Conservation (phyloP, 192 early-diverging fungal species). For the Backusella circina region DNA sequence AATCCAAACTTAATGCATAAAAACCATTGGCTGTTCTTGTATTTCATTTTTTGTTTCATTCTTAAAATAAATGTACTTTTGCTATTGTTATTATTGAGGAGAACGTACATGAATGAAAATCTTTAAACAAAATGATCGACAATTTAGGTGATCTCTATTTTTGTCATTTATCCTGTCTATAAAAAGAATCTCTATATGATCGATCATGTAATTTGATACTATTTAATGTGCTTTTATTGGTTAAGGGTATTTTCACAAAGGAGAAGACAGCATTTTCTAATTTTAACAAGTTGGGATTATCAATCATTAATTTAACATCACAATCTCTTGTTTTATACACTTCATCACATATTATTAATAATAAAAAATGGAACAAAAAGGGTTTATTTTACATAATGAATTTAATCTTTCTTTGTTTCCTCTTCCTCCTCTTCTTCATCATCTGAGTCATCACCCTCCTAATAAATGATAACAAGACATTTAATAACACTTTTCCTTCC, state of each 20-base stretch:
- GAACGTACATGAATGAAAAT: background rate
- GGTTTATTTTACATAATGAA: background rate
- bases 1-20: background rate
- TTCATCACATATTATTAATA: too few relatives aligned
- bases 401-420: background rate
- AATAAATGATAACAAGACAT: background rate
- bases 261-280: too few relatives aligned
- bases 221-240: too few relatives aligned
- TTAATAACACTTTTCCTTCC: background rate
- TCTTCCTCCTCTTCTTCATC: background rate
- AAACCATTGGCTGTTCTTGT: background rate
- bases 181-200: too few relatives aligned
- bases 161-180: background rate
- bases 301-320: background rate
- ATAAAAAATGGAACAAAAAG: too few relatives aligned
- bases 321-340: background rate
- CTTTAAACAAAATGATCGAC: background rate
- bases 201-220: too few relatives aligned
- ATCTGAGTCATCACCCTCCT: background rate
- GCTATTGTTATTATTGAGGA: background rate
- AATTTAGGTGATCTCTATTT: background rate
- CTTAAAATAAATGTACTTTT: background rate
- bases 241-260: too few relatives aligned
- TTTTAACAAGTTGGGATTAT: background rate
- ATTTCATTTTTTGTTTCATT: background rate